Evolutionary conservation across 495 filamentous ascomycete genomes (phyloP).

Genomic region (Amphirosellinia nigrospora): DNA sequence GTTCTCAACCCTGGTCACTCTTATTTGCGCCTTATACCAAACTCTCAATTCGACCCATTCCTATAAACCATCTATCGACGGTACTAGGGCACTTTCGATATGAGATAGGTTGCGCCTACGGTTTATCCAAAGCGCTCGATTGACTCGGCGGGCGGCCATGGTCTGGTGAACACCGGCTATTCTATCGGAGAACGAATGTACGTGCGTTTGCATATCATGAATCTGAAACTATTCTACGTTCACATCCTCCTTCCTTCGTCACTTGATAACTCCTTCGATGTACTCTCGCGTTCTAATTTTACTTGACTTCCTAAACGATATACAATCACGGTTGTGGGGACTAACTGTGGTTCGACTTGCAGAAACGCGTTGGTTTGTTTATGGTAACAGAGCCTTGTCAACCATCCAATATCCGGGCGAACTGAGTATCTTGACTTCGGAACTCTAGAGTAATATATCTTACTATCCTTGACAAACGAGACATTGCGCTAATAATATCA

Average conservation of each 20-base stretch:
- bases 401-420: not conserved
- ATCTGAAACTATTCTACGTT: not conserved
- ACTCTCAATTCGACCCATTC: not conserved
- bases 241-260: not conserved
- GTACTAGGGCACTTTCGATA: not conserved
- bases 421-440: not conserved
- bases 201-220: conserved; percentile 7
- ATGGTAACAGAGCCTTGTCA: not conserved
- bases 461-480: not conserved
- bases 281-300: not conserved
- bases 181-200: conserved; percentile 3
- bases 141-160: not conserved
- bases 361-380: conserved; percentile 11
- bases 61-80: conserved; percentile 17
- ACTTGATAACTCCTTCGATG: not conserved
- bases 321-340: not conserved
- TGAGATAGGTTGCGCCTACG: conserved; percentile 8
- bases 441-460: not conserved
- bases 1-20: not conserved
- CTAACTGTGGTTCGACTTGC: not conserved
- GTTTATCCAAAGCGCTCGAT: not conserved
- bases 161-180: not conserved
- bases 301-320: not conserved
- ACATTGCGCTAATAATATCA: conserved; percentile 2
- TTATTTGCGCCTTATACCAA: not conserved